Conservation (phyloP, 768 basidiomycete genomes). For the Rhodotorula diobovata region DNA sequence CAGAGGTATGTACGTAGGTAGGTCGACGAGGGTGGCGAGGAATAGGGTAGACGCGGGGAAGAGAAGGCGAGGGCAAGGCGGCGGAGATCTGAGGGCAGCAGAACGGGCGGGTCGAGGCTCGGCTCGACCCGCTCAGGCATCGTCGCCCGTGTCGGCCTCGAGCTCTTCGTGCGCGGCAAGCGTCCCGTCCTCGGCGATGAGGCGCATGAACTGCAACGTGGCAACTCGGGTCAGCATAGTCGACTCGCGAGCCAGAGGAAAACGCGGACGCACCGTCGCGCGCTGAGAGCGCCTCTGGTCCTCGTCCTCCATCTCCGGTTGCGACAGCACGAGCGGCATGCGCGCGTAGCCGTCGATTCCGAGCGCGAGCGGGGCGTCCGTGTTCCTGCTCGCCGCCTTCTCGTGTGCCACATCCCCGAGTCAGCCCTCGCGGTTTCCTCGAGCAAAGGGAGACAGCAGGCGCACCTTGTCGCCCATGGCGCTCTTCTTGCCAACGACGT, state of each 20-base stretch:
- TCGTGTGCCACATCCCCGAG: conserved; percentile 52
- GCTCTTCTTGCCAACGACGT: conserved; percentile 80
- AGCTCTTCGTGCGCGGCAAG: conserved; percentile 25
- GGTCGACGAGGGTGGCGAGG: no score
- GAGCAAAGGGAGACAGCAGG: not conserved
- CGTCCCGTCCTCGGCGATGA: conserved; percentile 37
- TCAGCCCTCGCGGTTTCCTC: no score
- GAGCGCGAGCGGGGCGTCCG: conserved; percentile 19
- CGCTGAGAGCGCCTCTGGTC: conserved; percentile 64
- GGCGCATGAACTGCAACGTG: conserved; percentile 53
- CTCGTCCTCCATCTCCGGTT: conserved; percentile 57
- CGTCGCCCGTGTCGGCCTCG: not conserved
- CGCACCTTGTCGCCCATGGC: conserved; percentile 70
- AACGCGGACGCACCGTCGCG: conserved; percentile 55
- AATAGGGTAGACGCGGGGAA: no score
- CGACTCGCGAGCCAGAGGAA: not conserved
- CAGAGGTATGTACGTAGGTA: no score
- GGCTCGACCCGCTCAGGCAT: no score
- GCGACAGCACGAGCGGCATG: conserved; percentile 59
- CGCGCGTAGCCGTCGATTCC: conserved; percentile 59
- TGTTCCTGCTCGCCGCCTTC: conserved; percentile 51
- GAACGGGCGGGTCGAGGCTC: no score
- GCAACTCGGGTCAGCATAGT: no score
- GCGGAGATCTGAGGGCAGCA: no score
- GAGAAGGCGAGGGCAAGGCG: no score